These are phyloP conservation scores for Tylopilus vinaceipallidus DNA, from an alignment of 768 basidiomycete genomes.

Conservation along the genomic window DNA sequence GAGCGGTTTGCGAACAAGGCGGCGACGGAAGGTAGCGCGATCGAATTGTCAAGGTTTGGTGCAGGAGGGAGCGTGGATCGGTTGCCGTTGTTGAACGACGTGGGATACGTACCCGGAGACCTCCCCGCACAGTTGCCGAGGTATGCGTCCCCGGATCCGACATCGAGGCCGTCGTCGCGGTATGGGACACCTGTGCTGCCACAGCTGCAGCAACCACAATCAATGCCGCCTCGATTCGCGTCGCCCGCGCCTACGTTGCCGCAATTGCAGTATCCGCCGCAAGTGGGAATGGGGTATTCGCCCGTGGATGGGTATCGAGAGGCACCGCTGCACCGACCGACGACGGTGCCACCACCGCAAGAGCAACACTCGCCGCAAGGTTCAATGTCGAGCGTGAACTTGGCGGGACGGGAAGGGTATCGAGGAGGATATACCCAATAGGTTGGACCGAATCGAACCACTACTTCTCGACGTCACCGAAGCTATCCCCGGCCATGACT, in stretches of 20 bases:
- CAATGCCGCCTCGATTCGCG: slow-evolving; percentile 25
- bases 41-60: slow-evolving; percentile 59
- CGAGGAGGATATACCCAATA: slow-evolving; percentile 19
- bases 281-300: slow-evolving; percentile 22
- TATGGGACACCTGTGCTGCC: slow-evolving; percentile 32
- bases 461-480: background rate
- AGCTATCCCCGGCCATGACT: slow-evolving; percentile 15
- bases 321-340: slow-evolving; percentile 64
- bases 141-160: slow-evolving; percentile 23
- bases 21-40: slow-evolving; percentile 37
- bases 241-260: slow-evolving; percentile 40
- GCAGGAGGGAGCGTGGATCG: slow-evolving; percentile 49
- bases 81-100: slow-evolving; percentile 54
- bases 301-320: slow-evolving; percentile 45
- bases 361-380: background rate
- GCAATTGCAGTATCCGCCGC: slow-evolving; percentile 38
- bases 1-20: slow-evolving; percentile 58
- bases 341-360: too few species aligned
- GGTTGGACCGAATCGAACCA: too few species aligned
- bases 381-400: slow-evolving; percentile 8
- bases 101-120: slow-evolving; percentile 17
- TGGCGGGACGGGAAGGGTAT: slow-evolving; percentile 32
- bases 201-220: slow-evolving; percentile 13
- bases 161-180: slow-evolving; percentile 22
- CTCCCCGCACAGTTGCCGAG: slow-evolving; percentile 23